Conservation (phyloP, 2,329 filamentous ascomycete species). For the Fusarium domesticum region DNA sequence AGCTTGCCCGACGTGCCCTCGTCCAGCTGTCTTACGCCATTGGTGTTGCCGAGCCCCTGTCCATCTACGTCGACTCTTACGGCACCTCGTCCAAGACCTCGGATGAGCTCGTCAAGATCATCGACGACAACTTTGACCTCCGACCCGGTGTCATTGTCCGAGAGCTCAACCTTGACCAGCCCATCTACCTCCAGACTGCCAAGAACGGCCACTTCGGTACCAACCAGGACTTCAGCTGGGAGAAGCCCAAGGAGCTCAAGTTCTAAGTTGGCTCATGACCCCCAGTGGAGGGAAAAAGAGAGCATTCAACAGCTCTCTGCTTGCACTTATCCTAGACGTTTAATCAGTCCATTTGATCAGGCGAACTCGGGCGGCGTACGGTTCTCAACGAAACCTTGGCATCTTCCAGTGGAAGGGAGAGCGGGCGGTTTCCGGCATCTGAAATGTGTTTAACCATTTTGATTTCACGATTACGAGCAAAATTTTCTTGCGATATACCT, state of each 20-base stretch:
- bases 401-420: conserved; percentile 35
- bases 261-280: conserved; percentile 58
- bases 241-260: conserved; percentile 94
- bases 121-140: conserved; percentile 95
- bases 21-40: conserved; percentile 99
- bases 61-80: conserved; percentile 96
- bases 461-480: conserved; percentile 25
- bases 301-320: conserved; percentile 43
- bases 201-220: conserved; percentile 99
- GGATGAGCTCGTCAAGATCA: conserved; percentile 92
- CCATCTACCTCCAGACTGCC: conserved; percentile 97
- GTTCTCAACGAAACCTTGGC: conserved; percentile 47
- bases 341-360: conserved; percentile 39
- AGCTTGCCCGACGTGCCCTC: conserved; percentile 85
- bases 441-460: conserved; percentile 30
- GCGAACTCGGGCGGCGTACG: conserved; percentile 41
- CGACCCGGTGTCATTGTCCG: conserved; percentile 97
- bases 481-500: conserved; percentile 36
- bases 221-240: conserved; percentile 97
- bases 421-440: conserved; percentile 37
- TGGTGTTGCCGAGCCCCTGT: conserved; percentile 95
- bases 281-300: conserved; percentile 23
- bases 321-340: conserved; percentile 35
- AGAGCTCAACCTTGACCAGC: conserved; percentile 90
- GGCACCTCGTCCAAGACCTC: conserved; percentile 88